A percentile compares a stretch with the other conserved stretches of the same genome.
phyloP scores from a whole-genome alignment of 2,329 filamentous ascomycete species.

The Fusarium longipes region DNA sequence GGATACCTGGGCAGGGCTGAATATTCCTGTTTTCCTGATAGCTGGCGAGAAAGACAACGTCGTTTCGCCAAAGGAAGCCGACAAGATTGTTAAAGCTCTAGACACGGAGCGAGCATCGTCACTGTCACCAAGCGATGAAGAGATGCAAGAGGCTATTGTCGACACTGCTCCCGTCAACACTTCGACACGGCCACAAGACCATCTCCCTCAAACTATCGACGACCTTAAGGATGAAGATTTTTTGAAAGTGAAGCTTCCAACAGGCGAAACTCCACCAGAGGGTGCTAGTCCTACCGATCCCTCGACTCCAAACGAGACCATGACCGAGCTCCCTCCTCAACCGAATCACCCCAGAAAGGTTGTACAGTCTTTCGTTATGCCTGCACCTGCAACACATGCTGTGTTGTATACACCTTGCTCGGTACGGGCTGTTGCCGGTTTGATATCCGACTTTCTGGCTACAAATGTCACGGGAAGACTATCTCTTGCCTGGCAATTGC shows the following conservation, averaged over 20 bases:
- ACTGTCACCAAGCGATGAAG: slow-evolving; percentile 39
- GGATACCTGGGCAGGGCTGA: slow-evolving; percentile 77
- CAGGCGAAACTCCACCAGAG: slow-evolving; percentile 47
- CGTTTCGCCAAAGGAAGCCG: slow-evolving; percentile 76
- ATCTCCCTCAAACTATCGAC: slow-evolving; percentile 53
- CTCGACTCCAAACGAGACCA: slow-evolving; percentile 58
- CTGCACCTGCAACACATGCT: slow-evolving; percentile 82
- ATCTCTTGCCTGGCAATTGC: slow-evolving; percentile 88
- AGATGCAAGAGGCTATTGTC: slow-evolving; percentile 49
- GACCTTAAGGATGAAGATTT: slow-evolving; percentile 46
- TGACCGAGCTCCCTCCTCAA: slow-evolving; percentile 59
- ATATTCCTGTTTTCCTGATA: slow-evolving; percentile 80
- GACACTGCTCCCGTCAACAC: slow-evolving; percentile 62
- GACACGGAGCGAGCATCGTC: slow-evolving; percentile 16
- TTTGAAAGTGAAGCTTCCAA: slow-evolving; percentile 32
- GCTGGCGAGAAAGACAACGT: slow-evolving; percentile 81
- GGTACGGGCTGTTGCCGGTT: slow-evolving; percentile 79
- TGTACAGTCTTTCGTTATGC: slow-evolving; percentile 77
- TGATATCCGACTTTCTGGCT: slow-evolving; percentile 85
- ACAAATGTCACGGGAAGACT: slow-evolving; percentile 80
- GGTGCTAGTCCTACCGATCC: slow-evolving; percentile 59
- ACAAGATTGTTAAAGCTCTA: slow-evolving; percentile 69
- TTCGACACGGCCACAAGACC: slow-evolving; percentile 46
- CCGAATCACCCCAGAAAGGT: slow-evolving; percentile 62
- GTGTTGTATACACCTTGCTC: slow-evolving; percentile 83